phyloP scores from a whole-genome alignment of 257 asterid species.

The Eucommia ulmoides region DNA sequence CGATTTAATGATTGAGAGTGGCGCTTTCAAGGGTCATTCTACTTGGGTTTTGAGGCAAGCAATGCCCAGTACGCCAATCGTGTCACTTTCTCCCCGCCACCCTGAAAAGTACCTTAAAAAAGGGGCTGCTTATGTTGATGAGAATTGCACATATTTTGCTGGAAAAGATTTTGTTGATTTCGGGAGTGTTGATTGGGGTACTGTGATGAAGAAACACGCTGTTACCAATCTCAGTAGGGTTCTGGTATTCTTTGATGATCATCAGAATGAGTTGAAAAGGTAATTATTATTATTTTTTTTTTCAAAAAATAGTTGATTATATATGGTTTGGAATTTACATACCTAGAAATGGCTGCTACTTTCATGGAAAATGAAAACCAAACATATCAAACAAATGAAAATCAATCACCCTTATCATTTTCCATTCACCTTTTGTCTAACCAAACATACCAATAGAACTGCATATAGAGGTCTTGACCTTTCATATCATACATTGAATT shows the following conservation, averaged over 20 bases:
- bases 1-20: conserved; percentile 89
- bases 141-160: conserved; percentile 86
- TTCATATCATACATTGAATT: too few relatives aligned
- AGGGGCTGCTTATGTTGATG: conserved; percentile 97
- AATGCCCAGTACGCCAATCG: conserved; percentile 69
- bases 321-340: too few relatives aligned
- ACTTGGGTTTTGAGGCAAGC: conserved; percentile 98
- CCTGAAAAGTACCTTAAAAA: conserved; percentile 90
- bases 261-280: conserved; percentile 96
- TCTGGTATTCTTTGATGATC: conserved; percentile 94
- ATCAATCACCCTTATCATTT: too few relatives aligned
- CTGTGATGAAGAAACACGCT: conserved; percentile 58
- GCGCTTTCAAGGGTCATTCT: conserved; percentile 98
- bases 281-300: too few relatives aligned
- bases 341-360: too few relatives aligned
- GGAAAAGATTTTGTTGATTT: conserved; percentile 94
- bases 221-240: conserved; percentile 57
- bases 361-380: too few relatives aligned
- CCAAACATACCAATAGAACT: too few relatives aligned
- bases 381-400: too few relatives aligned
- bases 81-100: conserved; percentile 91
- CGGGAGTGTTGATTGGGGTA: conserved; percentile 89
- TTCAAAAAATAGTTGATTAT: too few relatives aligned
- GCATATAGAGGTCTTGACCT: too few relatives aligned
- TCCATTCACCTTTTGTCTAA: too few relatives aligned